Base-by-base conservation (phyloP, 345 rosid species). In the Populus simonii region DNA sequence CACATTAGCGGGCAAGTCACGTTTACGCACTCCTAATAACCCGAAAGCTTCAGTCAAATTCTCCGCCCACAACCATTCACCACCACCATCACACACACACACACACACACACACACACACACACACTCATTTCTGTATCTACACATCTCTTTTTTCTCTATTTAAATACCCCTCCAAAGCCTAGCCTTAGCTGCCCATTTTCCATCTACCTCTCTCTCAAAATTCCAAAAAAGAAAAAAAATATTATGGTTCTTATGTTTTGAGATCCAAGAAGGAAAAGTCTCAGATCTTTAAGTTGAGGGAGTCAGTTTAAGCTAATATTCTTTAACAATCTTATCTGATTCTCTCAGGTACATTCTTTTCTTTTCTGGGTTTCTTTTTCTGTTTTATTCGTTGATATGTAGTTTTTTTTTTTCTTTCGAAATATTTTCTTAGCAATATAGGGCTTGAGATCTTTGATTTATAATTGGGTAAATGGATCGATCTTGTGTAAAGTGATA, bases 1-100 rank as follows among this genome's bases (percentile, higher is more conserved):
- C 43, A 27, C 77, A 5, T 27, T 43, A 65, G 77, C 57, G 69
- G 23, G 77, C 6, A 63, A 43, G 77, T 47, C 78, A 66, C 65
- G 27, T 23, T 75, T 66, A 33, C 72, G 72, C 49, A 51, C 6
- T 33, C 72, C 53, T 47, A 47, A 47, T 47, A 4, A 12, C 6
- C 18, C 53, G 53, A 47, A 47, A 47, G 53, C 53, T 12, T 5
- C 53, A 15, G 53, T 15, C 53, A 47, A 47, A 12, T 47, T 47
- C 18, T 47, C 53, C 53, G 16, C 18, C 18, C 53, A 47, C 53
- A 23, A 12, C 16, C 20, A 15, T 55, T 25, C 53, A 15, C 33
- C 20, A 35, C 49, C 11, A 0, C 36, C 29, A 53, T 29, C 8
- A 11, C 55, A 0, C 29, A 13, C 16, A 2, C 15, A 27, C 8